Base-by-base conservation (phyloP, 2,329 filamentous ascomycete species). In the Herpotrichia juniperi region DNA sequence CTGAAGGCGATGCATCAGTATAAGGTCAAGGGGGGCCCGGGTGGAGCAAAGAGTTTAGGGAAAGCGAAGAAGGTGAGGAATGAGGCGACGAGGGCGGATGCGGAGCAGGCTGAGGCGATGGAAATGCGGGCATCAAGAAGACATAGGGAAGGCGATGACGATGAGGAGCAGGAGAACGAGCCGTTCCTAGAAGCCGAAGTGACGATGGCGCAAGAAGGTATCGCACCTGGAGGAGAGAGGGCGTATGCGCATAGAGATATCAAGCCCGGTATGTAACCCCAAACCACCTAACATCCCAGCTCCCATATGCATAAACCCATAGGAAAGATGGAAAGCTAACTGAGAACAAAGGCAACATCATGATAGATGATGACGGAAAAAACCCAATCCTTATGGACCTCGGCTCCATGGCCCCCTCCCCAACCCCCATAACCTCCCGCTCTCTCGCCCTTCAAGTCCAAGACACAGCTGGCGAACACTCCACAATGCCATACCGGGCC, bases 401-500 rank as follows among this genome's bases (percentile, higher is more conserved):
- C 21, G 94, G 94, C 58, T 97, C 92, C 51, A 81, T 99, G 50
- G 89, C 91, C 34, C 89, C 89, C 16, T 92, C 91, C 1, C 94
- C 94, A 1, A 90, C 91, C 51, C 85, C 90, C 22, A 93, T 97
- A 62, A 96, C 93, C 4, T 94, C 90, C 16, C 88, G 93, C 55
- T 96, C 91, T 2, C 83, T 96, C 48, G 94, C 94, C 39, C 85
- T 99, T 42, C 91, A 93, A 68, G 90, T 96, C 30, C 94, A 97
- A 77, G 94, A 99, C 74, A 90, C 86, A 34, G 94, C 94, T 19
- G 94, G 93, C 48, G 94, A 99, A 74, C 93, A 97, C 80, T 93
- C 88, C 59, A 99, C 94, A 34, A 97, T 99, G 93, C 93, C 94
- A 0, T 99, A 99, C 78, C 91, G 94, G 53, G 94, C 94, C 1